Evolutionary conservation across 2,329 filamentous ascomycete species (phyloP).

Genomic region (Paraphaeosphaeria sporulosa): DNA sequence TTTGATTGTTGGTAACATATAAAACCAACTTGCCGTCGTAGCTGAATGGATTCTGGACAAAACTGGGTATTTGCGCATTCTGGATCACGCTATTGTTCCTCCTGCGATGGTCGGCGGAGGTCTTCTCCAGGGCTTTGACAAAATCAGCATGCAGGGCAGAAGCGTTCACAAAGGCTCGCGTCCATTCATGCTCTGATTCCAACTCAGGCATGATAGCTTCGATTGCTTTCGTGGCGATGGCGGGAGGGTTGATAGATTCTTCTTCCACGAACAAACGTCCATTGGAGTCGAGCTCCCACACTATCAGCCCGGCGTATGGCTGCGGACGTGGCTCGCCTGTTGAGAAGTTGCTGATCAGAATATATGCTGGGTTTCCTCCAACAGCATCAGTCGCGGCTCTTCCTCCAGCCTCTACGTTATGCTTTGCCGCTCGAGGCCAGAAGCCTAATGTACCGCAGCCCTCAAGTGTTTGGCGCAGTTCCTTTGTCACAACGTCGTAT

Average conservation of each 20-base stretch:
- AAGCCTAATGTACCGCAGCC: conserved; percentile 30
- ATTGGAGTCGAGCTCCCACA: conserved; percentile 39
- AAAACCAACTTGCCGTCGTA: conserved; percentile 29
- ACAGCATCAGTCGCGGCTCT: neutral
- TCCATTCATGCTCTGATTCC: conserved; percentile 35
- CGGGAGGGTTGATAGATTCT: conserved; percentile 32
- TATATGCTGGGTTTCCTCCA: conserved; percentile 26
- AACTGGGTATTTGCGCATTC: conserved; percentile 22
- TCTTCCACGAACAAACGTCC: conserved; percentile 37
- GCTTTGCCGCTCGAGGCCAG: conserved; percentile 13
- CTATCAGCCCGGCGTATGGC: conserved; percentile 22
- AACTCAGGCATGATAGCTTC: conserved; percentile 36
- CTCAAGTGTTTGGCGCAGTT: conserved; percentile 34
- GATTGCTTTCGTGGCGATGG: conserved; percentile 35
- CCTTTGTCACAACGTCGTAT: conserved; percentile 30
- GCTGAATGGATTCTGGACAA: conserved; percentile 27
- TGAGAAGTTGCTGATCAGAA: conserved; percentile 26
- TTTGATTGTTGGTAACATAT: conserved; percentile 23
- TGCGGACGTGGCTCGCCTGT: conserved; percentile 3
- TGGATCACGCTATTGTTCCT: conserved; percentile 30
- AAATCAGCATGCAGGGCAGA: conserved; percentile 33
- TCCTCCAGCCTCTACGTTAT: neutral
- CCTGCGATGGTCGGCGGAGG: conserved; percentile 30
- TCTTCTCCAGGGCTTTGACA: conserved; percentile 23
- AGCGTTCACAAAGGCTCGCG: conserved; percentile 28